Conservation (phyloP, 1,284 basidiomycete species). For the Moesziomyces antarcticus region DNA sequence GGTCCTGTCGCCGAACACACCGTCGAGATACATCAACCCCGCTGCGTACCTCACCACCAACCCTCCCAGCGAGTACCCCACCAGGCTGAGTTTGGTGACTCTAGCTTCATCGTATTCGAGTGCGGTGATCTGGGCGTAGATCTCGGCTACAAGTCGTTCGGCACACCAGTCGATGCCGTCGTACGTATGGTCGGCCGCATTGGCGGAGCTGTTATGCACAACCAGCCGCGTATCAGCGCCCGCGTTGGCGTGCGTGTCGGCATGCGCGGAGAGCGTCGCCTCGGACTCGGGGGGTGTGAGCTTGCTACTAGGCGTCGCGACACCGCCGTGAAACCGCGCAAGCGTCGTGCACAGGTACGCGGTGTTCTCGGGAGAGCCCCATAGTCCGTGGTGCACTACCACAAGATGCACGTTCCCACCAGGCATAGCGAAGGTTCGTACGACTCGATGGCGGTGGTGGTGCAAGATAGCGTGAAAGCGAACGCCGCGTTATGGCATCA, state of each 20-base stretch:
- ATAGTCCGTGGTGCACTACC: conserved; percentile 84
- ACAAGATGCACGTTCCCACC: conserved; percentile 72
- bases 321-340: conserved; percentile 62
- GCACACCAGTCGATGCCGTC: conserved; percentile 81
- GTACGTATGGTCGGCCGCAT: conserved; percentile 75
- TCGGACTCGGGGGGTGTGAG: conserved; percentile 21
- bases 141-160: conserved; percentile 77
- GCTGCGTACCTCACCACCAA: conserved; percentile 81
- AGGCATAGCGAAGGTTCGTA: conserved; percentile 7
- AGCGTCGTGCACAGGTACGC: conserved; percentile 70
- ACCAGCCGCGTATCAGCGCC: conserved; percentile 67
- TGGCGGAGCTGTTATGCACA: conserved; percentile 73
- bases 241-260: conserved; percentile 20
- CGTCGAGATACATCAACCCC: conserved; percentile 75
- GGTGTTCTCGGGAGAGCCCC: conserved; percentile 77
- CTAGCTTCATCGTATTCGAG: conserved; percentile 16
- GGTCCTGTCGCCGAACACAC: conserved; percentile 34
- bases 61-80: conserved; percentile 80
- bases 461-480: too few relatives aligned
- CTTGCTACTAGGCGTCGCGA: conserved; percentile 14
- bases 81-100: conserved; percentile 36
- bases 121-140: conserved; percentile 45
- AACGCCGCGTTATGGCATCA: too few relatives aligned
- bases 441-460: too few relatives aligned
- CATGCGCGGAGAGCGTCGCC: conserved; percentile 12